Conservation (phyloP, 148 eudicot genomes). For the Rhododendron griersonianum region DNA sequence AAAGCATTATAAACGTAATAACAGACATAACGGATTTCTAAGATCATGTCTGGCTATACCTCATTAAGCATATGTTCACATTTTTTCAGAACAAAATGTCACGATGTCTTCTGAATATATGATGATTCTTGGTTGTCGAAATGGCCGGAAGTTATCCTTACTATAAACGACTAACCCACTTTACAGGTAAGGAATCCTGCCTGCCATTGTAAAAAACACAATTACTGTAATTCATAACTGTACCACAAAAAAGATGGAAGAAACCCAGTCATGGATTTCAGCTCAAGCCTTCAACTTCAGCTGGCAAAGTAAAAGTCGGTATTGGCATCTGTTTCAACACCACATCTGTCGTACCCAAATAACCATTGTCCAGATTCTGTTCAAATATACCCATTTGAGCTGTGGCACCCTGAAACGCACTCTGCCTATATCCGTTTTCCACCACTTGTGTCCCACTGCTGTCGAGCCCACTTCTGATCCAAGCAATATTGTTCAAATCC, state of each 20-base stretch:
- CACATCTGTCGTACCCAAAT: conserved; percentile 31
- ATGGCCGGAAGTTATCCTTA: background rate
- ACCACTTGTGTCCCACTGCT: conserved; percentile 22
- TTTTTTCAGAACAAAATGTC: background rate
- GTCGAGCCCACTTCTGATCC: conserved; percentile 81
- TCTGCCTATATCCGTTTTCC: conserved; percentile 12
- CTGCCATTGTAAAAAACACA: background rate
- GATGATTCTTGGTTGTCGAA: background rate
- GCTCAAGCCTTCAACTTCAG: conserved; percentile 50
- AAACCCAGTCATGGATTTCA: conserved; percentile 14
- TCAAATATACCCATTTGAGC: conserved; percentile 15
- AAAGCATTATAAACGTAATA: background rate
- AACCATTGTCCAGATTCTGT: conserved; percentile 14
- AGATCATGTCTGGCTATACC: background rate
- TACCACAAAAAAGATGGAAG: background rate
- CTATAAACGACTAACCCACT: background rate
- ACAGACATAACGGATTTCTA: background rate
- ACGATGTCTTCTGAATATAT: background rate
- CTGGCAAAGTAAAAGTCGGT: conserved; percentile 34
- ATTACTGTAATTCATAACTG: conserved; percentile 2
- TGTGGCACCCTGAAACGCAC: conserved; percentile 21
- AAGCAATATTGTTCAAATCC: conserved; percentile 72
- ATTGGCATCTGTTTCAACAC: conserved; percentile 27
- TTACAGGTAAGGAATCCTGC: background rate
- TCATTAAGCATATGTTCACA: background rate